Evolutionary conservation across 148 eudicot genomes (phyloP).

Genomic region (Pharnaceum exiguum): DNA sequence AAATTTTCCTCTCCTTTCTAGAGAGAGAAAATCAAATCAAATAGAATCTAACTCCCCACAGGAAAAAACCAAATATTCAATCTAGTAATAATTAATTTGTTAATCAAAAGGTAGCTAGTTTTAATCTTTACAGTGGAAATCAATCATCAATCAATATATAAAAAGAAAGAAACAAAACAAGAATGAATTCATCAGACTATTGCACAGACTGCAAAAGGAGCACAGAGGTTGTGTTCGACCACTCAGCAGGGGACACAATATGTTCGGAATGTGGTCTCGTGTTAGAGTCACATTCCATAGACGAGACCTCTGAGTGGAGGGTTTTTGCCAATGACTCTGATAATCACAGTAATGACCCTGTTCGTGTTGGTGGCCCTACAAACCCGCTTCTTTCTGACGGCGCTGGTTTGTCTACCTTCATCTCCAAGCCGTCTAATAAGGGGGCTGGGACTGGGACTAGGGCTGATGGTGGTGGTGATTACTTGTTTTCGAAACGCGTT

Average conservation of each 20-base stretch:
- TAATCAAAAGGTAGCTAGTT: no score
- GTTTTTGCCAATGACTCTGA: constrained; percentile 77
- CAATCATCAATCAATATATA: neutral
- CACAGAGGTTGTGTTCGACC: constrained; percentile 87
- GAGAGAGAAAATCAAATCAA: no score
- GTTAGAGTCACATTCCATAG: constrained; percentile 80
- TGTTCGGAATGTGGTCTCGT: constrained; percentile 95
- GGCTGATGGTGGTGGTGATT: no score
- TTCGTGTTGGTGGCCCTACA: constrained; percentile 79
- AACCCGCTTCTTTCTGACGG: constrained; percentile 72
- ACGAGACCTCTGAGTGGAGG: constrained; percentile 94
- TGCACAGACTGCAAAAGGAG: constrained; percentile 71
- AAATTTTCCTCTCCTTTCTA: neutral
- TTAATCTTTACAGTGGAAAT: neutral
- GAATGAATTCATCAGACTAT: constrained; percentile 30
- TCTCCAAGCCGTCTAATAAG: constrained; percentile 79
- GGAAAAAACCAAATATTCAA: neutral
- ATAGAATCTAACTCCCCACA: no score
- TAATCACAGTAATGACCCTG: constrained; percentile 83
- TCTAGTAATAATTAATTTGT: no score
- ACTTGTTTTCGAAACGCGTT: constrained; percentile 67
- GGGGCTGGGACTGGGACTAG: no score
- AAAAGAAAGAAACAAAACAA: neutral
- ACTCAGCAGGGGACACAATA: constrained; percentile 83
- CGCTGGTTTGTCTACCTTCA: constrained; percentile 67